Conservation (phyloP, 2,329 filamentous ascomycete species). For the Lachnellula occidentalis region DNA sequence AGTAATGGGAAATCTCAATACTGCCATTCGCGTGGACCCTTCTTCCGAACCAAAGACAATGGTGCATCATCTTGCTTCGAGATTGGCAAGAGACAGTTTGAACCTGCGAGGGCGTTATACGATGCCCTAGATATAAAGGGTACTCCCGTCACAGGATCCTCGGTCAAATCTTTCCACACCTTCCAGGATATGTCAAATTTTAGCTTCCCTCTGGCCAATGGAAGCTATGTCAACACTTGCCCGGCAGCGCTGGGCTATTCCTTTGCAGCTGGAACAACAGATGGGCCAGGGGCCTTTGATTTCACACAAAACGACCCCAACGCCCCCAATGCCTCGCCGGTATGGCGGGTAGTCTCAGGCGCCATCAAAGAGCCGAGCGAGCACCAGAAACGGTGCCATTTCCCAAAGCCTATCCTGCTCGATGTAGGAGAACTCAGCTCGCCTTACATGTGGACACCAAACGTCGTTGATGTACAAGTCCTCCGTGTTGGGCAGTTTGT, state of each 20-base stretch:
- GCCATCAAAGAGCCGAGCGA: constrained; percentile 65
- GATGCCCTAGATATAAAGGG: constrained; percentile 42
- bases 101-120: constrained; percentile 55
- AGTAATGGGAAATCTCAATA: constrained; percentile 60
- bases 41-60: constrained; percentile 61
- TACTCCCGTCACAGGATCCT: constrained; percentile 50
- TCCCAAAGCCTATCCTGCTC: constrained; percentile 76
- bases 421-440: constrained; percentile 75
- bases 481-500: constrained; percentile 79
- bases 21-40: constrained; percentile 70
- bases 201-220: constrained; percentile 68
- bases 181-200: constrained; percentile 79
- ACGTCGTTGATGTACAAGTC: constrained; percentile 83
- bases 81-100: constrained; percentile 67
- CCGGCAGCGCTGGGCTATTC: constrained; percentile 85
- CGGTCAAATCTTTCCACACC: constrained; percentile 77
- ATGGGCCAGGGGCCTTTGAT: constrained; percentile 87
- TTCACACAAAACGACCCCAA: constrained; percentile 83
- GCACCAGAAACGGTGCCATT: constrained; percentile 70
- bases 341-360: constrained; percentile 74
- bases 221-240: constrained; percentile 66
- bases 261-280: constrained; percentile 88
- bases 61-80: constrained; percentile 71
- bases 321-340: constrained; percentile 55
- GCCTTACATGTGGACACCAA: constrained; percentile 86